phyloP scores from a whole-genome alignment of 345 rosid species.

The Brassica cretica region DNA sequence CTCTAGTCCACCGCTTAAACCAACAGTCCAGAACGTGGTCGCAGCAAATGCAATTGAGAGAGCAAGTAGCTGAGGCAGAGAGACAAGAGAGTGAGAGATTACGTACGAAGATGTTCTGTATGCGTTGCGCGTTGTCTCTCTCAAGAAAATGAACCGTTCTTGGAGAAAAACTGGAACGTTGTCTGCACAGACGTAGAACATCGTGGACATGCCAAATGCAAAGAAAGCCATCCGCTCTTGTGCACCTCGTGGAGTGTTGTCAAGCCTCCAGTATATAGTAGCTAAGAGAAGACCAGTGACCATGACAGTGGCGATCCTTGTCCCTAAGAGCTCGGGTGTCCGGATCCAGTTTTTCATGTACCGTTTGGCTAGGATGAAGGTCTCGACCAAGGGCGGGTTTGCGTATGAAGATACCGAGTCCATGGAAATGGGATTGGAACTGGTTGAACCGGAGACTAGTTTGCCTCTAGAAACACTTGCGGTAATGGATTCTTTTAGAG shows the following conservation, averaged over 20 bases:
- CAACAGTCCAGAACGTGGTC: slow-evolving; percentile 56
- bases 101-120: slow-evolving; percentile 55
- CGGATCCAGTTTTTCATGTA: slow-evolving; percentile 43
- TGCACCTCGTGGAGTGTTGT: slow-evolving; percentile 46
- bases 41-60: slow-evolving; percentile 50
- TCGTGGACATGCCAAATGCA: slow-evolving; percentile 49
- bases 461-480: slow-evolving; percentile 40
- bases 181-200: slow-evolving; percentile 48
- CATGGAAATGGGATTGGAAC: slow-evolving; percentile 12
- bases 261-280: slow-evolving; percentile 64
- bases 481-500: slow-evolving; percentile 35
- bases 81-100: slow-evolving; percentile 47
- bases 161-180: slow-evolving; percentile 55
- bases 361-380: slow-evolving; percentile 35
- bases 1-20: slow-evolving; percentile 47
- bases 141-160: slow-evolving; percentile 81
- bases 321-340: slow-evolving; percentile 31
- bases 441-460: slow-evolving; percentile 43
- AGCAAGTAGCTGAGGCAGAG: slow-evolving; percentile 46
- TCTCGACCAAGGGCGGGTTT: slow-evolving; percentile 27
- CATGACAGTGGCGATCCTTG: slow-evolving; percentile 30
- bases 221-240: slow-evolving; percentile 50
- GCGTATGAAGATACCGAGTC: slow-evolving; percentile 39
- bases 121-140: slow-evolving; percentile 51
- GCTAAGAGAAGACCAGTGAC: slow-evolving; percentile 57